Conservation (phyloP, 163 green algal species). For the Chlorella variabilis region DNA sequence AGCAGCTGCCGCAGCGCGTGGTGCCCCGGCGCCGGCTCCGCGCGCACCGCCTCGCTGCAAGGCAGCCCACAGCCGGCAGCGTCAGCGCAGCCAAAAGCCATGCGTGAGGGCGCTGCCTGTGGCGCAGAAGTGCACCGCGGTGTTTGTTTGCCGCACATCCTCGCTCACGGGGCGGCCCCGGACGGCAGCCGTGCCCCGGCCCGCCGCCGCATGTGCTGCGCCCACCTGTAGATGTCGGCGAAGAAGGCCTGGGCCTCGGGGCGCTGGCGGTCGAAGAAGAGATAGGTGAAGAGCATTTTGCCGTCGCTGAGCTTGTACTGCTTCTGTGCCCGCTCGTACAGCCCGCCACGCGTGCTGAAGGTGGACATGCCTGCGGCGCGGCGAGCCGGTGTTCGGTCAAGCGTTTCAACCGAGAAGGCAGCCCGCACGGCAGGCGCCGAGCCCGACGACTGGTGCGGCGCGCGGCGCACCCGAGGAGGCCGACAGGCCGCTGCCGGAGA, state of each 20-base stretch:
- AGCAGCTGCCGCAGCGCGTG: slow-evolving; percentile 67
- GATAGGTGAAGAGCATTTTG: slow-evolving; percentile 92
- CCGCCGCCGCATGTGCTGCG: slow-evolving; percentile 12
- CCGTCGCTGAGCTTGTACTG: slow-evolving; percentile 85
- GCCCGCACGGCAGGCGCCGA: not conserved
- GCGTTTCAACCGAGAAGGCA: not conserved
- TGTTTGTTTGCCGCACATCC: too few species aligned
- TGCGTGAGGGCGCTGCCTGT: too few species aligned
- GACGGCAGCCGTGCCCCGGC: too few species aligned
- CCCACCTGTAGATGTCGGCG: slow-evolving; percentile 88
- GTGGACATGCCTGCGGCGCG: slow-evolving; percentile 93
- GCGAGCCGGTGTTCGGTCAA: too few species aligned
- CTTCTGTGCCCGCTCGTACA: slow-evolving; percentile 88
- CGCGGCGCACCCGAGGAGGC: slow-evolving; percentile 73
- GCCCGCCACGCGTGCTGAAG: slow-evolving; percentile 84
- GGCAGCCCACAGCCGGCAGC: slow-evolving; percentile 74
- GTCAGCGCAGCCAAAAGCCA: not conserved
- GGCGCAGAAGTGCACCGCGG: too few species aligned
- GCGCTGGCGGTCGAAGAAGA: slow-evolving; percentile 82
- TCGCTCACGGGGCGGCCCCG: too few species aligned
- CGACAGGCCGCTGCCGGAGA: slow-evolving; percentile 87
- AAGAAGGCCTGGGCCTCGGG: slow-evolving; percentile 83
- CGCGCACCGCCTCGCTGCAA: slow-evolving; percentile 76
- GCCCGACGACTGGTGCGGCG: not conserved
- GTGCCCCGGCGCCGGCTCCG: slow-evolving; percentile 74